A percentile compares a stretch with the other conserved stretches of the same genome.
Conservation (phyloP, 305 asterid genomes). For the Fraxinus sp. region DNA sequence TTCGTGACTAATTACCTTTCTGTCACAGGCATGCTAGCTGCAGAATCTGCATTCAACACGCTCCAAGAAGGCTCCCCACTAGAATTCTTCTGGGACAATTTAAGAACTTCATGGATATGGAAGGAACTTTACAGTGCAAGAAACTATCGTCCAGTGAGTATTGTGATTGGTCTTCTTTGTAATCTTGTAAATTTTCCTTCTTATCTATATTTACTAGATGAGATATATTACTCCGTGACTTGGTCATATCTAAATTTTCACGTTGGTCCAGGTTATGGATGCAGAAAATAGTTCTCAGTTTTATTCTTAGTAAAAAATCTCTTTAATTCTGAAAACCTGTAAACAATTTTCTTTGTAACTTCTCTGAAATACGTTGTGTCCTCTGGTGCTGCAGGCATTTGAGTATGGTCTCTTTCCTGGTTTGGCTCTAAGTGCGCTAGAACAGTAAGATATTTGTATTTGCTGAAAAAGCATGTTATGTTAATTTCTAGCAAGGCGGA, state of each 20-base stretch:
- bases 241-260: not conserved
- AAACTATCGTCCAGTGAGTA: constrained; percentile 92
- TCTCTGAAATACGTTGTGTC: constrained; percentile 9
- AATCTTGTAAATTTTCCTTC: not conserved
- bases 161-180: not conserved
- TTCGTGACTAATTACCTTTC: constrained; percentile 11
- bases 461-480: constrained; percentile 14
- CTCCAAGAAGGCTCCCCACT: constrained; percentile 57
- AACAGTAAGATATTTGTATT: constrained; percentile 61
- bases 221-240: not conserved
- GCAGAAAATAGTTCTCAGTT: not conserved
- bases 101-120: constrained; percentile 91
- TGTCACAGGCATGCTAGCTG: constrained; percentile 81
- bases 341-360: not conserved
- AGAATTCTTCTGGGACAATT: constrained; percentile 75
- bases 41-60: constrained; percentile 73
- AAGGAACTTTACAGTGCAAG: constrained; percentile 83
- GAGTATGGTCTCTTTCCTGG: constrained; percentile 92
- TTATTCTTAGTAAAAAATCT: not conserved
- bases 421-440: constrained; percentile 73
- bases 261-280: not conserved
- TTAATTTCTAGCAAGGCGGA: not conserved
- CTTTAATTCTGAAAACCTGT: not conserved
- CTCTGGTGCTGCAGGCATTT: constrained; percentile 65
- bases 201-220: constrained; percentile 5